Base-by-base conservation (phyloP, 2,329 filamentous ascomycete genomes). In the Corinectria fuckeliana region DNA sequence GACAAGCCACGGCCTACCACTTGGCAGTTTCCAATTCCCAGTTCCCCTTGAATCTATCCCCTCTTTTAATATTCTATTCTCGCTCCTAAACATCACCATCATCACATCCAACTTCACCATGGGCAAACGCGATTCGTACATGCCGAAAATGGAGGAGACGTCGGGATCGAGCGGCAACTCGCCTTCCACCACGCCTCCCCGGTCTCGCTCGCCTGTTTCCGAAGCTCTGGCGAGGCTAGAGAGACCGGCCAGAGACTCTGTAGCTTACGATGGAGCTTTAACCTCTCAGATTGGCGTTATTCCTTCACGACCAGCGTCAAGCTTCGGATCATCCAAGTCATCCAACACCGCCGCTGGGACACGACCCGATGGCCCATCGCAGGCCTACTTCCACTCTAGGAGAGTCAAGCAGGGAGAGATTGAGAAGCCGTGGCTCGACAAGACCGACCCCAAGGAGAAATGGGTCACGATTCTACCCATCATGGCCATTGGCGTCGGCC, bases 391-490 rank as follows among this genome's bases (percentile, higher is more conserved):
- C 72, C 88, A 88, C 75, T 93, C 90, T 16, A 82, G 90, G 58
- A 81, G 90, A 61, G 84, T 94, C 30, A 85, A 82, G 72, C 91
- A 92, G 73, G 90, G 86, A 39, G 85, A 91, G 48, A 76, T 91
- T 3, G 88, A 92, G 72, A 89, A 91, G 77, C 90, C 91, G 11
- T 95, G 92, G 92, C 76, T 90, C 36, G 76, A 84, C n/a, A 88
- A 88, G 72, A 87, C 81, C 57, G 89, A 93, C 65, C 88, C 89
- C 11, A 90, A 88, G 74, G 90, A 94, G 81, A 95, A 92, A 79
- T 95, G 91, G 91, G 88, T 92, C 8, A 93, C 89, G 2, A 92
- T 94, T 63, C 84, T 96, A 57, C 91, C 91, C 2, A 72, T 93
- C 39, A 73, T 92, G 21, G 91, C 91, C 45, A 85, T 95, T 49